These are phyloP conservation scores for Exophiala sp. DNA, from an alignment of 2,329 filamentous ascomycete genomes.

Conservation along the genomic window DNA sequence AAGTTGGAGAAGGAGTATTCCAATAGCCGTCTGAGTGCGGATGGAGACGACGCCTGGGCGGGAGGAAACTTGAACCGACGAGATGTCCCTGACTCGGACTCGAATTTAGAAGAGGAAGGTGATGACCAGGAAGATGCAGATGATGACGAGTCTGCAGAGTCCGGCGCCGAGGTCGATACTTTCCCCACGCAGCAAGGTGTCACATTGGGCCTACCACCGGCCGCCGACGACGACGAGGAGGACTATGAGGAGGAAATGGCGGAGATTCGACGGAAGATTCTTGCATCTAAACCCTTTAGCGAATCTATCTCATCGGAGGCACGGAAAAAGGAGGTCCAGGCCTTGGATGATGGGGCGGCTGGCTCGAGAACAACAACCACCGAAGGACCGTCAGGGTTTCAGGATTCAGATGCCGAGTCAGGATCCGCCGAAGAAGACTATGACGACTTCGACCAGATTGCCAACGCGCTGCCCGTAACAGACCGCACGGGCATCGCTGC, in stretches of 20 bases:
- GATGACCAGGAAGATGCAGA: constrained; percentile 45
- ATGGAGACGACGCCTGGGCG: constrained; percentile 69
- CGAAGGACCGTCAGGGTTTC: constrained; percentile 27
- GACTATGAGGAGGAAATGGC: constrained; percentile 90
- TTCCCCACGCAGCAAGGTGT: constrained; percentile 45
- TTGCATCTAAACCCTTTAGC: constrained; percentile 82
- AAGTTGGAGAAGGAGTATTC: constrained; percentile 85
- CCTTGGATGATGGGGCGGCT: constrained; percentile 48
- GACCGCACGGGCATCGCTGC: constrained; percentile 70
- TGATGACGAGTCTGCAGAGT: constrained; percentile 42
- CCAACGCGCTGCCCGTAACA: constrained; percentile 81
- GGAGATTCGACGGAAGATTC: constrained; percentile 80
- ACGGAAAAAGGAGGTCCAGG: constrained; percentile 44
- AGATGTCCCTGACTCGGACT: constrained; percentile 23
- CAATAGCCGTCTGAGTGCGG: constrained; percentile 62
- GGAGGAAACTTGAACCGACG: constrained; percentile 75
- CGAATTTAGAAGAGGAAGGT: constrained; percentile 35
- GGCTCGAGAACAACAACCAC: constrained; percentile 21
- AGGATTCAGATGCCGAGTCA: constrained; percentile 63
- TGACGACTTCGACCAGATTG: constrained; percentile 79
- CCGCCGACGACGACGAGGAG: constrained; percentile 69
- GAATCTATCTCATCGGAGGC: constrained; percentile 40
- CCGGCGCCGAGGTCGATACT: constrained; percentile 42
- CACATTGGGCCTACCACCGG: constrained; percentile 62
- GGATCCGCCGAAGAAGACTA: constrained; percentile 64